Evolutionary conservation across 495 filamentous ascomycete genomes (phyloP).

Genomic region (Hyaloscypha hepaticicola): DNA sequence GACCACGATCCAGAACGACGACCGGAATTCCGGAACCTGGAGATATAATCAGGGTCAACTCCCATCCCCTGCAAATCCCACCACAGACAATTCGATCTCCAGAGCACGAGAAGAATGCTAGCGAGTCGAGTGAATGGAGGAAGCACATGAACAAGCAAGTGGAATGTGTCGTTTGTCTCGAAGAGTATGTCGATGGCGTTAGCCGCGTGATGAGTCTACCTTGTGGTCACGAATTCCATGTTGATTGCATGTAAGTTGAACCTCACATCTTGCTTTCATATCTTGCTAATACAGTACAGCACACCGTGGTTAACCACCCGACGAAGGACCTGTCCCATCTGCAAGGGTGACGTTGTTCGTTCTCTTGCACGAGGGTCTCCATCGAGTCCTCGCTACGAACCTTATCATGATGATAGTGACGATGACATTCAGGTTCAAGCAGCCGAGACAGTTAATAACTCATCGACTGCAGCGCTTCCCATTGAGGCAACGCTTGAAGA

Average conservation of each 20-base stretch:
- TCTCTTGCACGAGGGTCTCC: constrained; percentile 49
- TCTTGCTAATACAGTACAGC: constrained; percentile 45
- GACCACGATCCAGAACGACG: constrained; percentile 66
- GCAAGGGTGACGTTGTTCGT: constrained; percentile 91
- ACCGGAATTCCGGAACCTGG: constrained; percentile 53
- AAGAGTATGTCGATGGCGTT: constrained; percentile 95
- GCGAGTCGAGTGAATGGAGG: constrained; percentile 59
- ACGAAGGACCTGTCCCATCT: constrained; percentile 93
- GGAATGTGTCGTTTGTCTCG: constrained; percentile 96
- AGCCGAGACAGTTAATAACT: constrained; percentile 41
- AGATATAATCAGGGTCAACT: constrained; percentile 25
- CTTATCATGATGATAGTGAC: constrained; percentile 50
- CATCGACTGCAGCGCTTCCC: constrained; percentile 46
- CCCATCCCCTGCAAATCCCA: constrained; percentile 29
- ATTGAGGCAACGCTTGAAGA: constrained; percentile 9
- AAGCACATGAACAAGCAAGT: constrained; percentile 85
- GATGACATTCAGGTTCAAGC: constrained; percentile 46
- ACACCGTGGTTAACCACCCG: constrained; percentile 98
- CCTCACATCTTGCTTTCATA: neutral
- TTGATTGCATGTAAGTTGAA: constrained; percentile 90
- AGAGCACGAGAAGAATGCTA: constrained; percentile 49
- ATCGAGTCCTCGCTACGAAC: constrained; percentile 43
- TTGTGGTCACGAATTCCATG: constrained; percentile 99
- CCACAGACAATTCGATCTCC: constrained; percentile 10
- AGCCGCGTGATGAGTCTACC: constrained; percentile 95